phyloP scores from a whole-genome alignment of 768 basidiomycete genomes.

The Boletus reticuloceps region DNA sequence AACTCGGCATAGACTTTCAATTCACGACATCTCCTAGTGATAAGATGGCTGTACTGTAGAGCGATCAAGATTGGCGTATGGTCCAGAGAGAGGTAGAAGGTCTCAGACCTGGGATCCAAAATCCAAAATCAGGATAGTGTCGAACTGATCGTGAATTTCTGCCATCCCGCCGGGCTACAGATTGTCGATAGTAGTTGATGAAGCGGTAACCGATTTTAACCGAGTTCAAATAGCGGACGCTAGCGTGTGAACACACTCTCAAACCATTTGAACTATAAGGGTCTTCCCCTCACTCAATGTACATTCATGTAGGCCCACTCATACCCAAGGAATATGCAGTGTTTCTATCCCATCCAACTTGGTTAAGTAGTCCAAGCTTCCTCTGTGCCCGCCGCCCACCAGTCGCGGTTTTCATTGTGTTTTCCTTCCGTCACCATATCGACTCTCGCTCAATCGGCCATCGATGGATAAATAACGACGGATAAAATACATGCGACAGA shows the following conservation, averaged over 20 bases:
- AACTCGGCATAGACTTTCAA: conserved; percentile 97
- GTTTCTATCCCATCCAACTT: conserved; percentile 1
- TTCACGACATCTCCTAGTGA: conserved; percentile 96
- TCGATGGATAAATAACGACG: not conserved
- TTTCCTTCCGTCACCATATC: not conserved
- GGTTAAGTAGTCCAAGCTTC: not conserved
- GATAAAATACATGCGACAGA: no score
- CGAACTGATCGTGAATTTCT: conserved; percentile 93
- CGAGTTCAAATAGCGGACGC: no score
- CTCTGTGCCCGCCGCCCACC: not conserved
- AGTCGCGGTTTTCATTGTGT: no score
- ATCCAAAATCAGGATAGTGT: conserved; percentile 93
- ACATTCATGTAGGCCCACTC: no score
- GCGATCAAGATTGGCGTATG: conserved; percentile 1
- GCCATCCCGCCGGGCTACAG: conserved; percentile 44
- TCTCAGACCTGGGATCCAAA: conserved; percentile 88
- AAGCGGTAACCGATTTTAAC: no score
- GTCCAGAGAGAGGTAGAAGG: conserved; percentile 3
- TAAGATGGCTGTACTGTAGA: conserved; percentile 89
- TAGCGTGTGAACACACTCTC: no score
- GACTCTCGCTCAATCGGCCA: conserved; percentile 1
- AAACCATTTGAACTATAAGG: no score
- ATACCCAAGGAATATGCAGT: no score
- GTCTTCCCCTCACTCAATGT: no score
- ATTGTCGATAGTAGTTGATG: no score